These are phyloP conservation scores for Yamadazyma akitaensis DNA, from an alignment of 805 yeast genomes.

Conservation along the genomic window DNA sequence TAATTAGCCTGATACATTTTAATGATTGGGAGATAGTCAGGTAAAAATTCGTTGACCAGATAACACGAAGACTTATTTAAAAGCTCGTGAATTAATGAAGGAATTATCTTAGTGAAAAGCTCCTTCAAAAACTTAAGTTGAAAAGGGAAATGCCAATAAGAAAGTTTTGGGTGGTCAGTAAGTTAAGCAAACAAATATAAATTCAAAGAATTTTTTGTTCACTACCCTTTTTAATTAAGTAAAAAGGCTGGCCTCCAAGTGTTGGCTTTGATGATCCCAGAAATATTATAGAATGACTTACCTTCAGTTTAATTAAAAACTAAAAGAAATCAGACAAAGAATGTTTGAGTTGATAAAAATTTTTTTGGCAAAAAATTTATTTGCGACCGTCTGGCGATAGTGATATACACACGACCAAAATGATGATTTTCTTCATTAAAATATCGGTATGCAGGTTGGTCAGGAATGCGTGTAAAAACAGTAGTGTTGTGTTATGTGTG, in stretches of 20 bases:
- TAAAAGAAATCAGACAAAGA: slow-evolving; percentile 11
- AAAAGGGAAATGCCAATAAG: background rate
- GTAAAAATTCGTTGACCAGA: background rate
- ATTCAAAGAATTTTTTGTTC: background rate
- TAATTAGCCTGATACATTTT: slow-evolving; percentile 5
- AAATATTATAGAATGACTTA: slow-evolving; percentile 1
- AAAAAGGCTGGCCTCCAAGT: background rate
- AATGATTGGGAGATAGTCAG: background rate
- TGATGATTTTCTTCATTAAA: no score
- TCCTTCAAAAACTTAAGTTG: background rate
- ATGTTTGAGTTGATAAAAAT: slow-evolving; percentile 1
- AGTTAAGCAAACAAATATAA: background rate
- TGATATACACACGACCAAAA: background rate
- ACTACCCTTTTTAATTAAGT: background rate
- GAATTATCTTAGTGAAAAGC: background rate
- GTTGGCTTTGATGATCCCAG: background rate
- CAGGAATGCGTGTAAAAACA: background rate
- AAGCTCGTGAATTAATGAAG: slow-evolving; percentile 27
- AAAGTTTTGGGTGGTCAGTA: background rate
- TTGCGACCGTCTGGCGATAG: background rate
- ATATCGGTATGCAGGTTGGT: background rate
- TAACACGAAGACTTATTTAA: slow-evolving; percentile 35
- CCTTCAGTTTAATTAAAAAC: slow-evolving; percentile 16
- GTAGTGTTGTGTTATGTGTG: background rate
- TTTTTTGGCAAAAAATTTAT: background rate